Base-by-base conservation (phyloP, 2,329 filamentous ascomycete species). In the Aspergillus sp. region DNA sequence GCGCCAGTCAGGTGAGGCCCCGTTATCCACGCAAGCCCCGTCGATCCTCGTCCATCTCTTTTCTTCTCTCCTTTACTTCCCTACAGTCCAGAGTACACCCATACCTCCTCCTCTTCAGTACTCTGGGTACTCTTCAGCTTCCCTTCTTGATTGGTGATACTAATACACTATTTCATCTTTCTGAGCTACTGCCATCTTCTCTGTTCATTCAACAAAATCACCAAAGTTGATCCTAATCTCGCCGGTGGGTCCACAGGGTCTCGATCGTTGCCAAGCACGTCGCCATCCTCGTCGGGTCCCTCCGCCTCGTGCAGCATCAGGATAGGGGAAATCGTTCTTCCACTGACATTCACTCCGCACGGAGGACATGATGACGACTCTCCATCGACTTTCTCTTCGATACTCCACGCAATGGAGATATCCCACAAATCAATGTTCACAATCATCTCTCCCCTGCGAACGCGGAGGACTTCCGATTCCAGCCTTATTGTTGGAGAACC, bases 21-120 rank as follows among this genome's bases (percentile, higher is more conserved):
- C 58, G 58, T 60, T 56, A 58, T 62, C 60, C 61, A 62, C 61
- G 61, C 59, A 63, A 63, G 54, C 60, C 49, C 38, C 47, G 61
- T 53, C 56, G 61, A 63, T 63, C 60, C 46, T 45, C 40, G 51
- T 53, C 49, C 34, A 5, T 7, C 7, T 11, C 20, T 32, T 36
- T n/a, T 38, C 34, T 38, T 16, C 34, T n/a, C 25, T 29, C 25
- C 25, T 29, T 29, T 29, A 9, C 25, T 29, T 29, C 25, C 11
- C 25, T 29, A n/a, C n/a, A n/a, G n/a, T n/a, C n/a, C n/a, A 32
- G 6, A 32, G 6, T 32, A 13, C 29, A 13, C 16, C 10, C 11
- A 10, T 21, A 45, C 21, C 10, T 5, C 14, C 21, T 45, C 11
- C 19, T 21, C 21, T 20, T 20, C 14, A n/a, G n/a, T 11, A 20